Conservation (phyloP, 2,329 filamentous ascomycete genomes). For the Colletotrichum zoysiae region DNA sequence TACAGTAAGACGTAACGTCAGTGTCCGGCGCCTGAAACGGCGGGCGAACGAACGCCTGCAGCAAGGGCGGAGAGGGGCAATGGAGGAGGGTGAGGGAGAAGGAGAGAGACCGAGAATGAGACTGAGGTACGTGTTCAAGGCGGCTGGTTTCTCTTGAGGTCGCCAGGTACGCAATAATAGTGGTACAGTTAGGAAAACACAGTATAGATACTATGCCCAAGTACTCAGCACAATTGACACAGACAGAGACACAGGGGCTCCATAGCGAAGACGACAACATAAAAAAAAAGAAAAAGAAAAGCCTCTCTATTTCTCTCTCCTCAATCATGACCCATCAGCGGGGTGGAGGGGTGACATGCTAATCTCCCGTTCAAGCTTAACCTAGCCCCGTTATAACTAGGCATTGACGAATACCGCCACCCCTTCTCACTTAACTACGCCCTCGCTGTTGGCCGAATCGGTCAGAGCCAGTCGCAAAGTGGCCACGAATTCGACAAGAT, state of each 20-base stretch:
- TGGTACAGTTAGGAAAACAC: no score
- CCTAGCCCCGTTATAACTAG: not conserved
- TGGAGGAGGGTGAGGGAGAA: not conserved
- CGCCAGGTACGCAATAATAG: no score
- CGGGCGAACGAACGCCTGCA: not conserved
- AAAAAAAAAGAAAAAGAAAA: not conserved
- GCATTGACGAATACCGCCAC: not conserved
- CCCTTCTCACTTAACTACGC: slow-evolving; percentile 5
- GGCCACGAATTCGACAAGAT: slow-evolving; percentile 4
- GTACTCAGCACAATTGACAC: no score
- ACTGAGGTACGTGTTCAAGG: no score
- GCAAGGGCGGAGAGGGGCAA: not conserved
- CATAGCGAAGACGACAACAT: not conserved
- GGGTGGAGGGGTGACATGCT: slow-evolving; percentile 12
- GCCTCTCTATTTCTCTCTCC: not conserved
- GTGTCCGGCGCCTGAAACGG: slow-evolving; percentile 9
- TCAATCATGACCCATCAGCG: slow-evolving; percentile 18
- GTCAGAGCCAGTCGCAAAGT: not conserved
- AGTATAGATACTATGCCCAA: no score
- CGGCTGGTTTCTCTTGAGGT: no score
- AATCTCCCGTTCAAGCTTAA: slow-evolving; percentile 28
- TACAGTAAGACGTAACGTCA: slow-evolving; percentile 4
- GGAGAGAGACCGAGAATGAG: not conserved
- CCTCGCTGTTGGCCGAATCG: slow-evolving; percentile 11
- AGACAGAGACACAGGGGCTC: not conserved